A percentile compares a stretch with the other conserved stretches of the same genome.
Evolutionary conservation across 139 green algal species (phyloP).

Genomic region (Asterochloris erici): DNA sequence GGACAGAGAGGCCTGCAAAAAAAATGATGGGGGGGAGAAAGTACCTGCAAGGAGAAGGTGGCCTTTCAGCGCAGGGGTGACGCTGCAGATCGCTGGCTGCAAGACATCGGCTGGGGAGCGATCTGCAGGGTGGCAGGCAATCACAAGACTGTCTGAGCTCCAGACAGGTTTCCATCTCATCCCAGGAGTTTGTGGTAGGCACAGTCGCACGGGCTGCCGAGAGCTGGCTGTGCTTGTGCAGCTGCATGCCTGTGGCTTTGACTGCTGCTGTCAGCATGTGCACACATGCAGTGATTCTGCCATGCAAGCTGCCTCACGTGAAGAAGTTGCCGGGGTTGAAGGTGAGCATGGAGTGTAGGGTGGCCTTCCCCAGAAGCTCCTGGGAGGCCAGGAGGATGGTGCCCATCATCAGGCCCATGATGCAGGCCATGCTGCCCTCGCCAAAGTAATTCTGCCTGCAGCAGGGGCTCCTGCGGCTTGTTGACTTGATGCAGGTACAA

Average conservation of each 20-base stretch:
- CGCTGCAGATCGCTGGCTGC: background rate
- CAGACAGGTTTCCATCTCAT: background rate
- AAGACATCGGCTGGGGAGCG: background rate
- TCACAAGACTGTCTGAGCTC: background rate
- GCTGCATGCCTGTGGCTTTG: too few relatives aligned
- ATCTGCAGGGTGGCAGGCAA: too few relatives aligned
- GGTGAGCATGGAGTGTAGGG: constrained; percentile 37
- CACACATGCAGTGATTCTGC: too few relatives aligned
- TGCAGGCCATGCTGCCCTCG: constrained; percentile 40
- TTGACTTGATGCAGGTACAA: background rate
- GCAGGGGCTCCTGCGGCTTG: background rate
- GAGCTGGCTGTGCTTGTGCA: too few relatives aligned
- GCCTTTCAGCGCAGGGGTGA: background rate
- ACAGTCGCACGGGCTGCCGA: too few relatives aligned
- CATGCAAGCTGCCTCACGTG: constrained; percentile 21
- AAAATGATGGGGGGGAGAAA: constrained; percentile 86
- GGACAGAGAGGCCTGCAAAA: constrained; percentile 69
- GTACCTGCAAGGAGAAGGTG: constrained; percentile 24
- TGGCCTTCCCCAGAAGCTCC: constrained; percentile 11
- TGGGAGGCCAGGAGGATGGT: constrained; percentile 24
- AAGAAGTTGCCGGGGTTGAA: constrained; percentile 57
- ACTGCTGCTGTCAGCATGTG: too few relatives aligned
- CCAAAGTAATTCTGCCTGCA: constrained; percentile 36
- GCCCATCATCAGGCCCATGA: constrained; percentile 38
- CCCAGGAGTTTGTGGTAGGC: background rate